Evolutionary conservation across 306 rosid species (phyloP), one percentile per base, ranked within the genome.

Genomic region (Quercus alba): DNA sequence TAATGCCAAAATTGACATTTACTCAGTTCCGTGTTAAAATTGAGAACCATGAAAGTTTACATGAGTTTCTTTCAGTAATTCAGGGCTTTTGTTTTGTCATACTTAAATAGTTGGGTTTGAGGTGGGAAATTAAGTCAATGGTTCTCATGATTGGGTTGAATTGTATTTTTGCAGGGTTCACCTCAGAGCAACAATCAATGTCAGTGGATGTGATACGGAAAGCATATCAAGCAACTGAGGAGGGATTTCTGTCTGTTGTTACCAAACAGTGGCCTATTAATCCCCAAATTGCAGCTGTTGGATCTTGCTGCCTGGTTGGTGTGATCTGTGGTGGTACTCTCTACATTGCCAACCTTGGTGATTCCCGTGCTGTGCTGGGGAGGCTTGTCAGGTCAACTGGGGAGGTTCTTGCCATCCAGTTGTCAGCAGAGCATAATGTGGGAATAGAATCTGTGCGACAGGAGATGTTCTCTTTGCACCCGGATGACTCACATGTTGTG

Each of bases 221-320:
- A 84, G 97, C 98, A 13, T 90, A 88, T 81, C 97, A 92, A 85
- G 98, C 98, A 7, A 94, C 97, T 0, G 98, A 94, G 82, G 98
- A 92, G 77, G 98, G 98, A 23, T 94, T 94, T 78, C 77, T 92
- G 35, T 90, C 97, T 4, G 55, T 94, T 23, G 98, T 94, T 56
- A 85, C 94, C 0, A 92, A 92, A 77, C 97, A 75, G 23, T 94
- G 98, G 98, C 89, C 88, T 58, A 73, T 87, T 77, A 94, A 91
- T 66, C 94, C 98, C 38, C 98, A 92, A 73, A 90, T 92, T 75
- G 98, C 98, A 79, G 93, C 97, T n/a, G 98, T 94, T 81, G 98
- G 97, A 76, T 82, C 98, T 38, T 94, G 98, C 83, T 92, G 97
- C 86, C 90, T 94, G 79, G 89, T 80, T 75, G 92, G 98, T 46